Evolutionary conservation across 2,329 filamentous ascomycete species (phyloP), one percentile per base, ranked within the genome.

Genomic region (Sarocladiaceae sp.): DNA sequence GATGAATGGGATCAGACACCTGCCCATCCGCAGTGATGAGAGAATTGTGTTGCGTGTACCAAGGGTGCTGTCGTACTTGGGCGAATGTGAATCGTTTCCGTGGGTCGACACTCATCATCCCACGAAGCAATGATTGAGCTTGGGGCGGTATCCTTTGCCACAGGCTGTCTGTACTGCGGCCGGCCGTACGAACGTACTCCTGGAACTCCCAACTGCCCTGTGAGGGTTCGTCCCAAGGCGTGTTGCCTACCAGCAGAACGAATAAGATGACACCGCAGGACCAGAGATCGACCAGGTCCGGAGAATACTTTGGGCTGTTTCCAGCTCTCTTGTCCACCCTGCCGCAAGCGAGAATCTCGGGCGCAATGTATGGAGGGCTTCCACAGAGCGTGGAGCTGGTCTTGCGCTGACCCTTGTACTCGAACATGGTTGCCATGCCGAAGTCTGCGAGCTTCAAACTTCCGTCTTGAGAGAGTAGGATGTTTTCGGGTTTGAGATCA

Each of bases 241-340:
- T 99, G 65, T 99, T 99, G 10, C 94, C 94, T 1, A 96, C 91
- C 3, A 99, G 75, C 3, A 99, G 75, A 31, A 97, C 94, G 64
- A 99, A 99, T 3, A 99, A 76, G n/a, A 99, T 95, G 51, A 99
- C 91, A 29, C 94, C 94, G 61, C 92, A 97, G 15, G 92, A 97
- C 95, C 95, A 99, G 53, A 99, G 86, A 64, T 99, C 94, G 33
- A 90, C 89, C 37, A 90, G 71, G 56, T 97, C 90, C 7, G 92
- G 85, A 26, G 80, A 78, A 64, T 93, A 93, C 52, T 87, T 83
- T n/a, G 50, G 36, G 46, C 65, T 62, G 50, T 78, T 70, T 33
- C 77, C 60, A 36, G 77, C 66, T 46, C 66, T 71, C 64, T 74
- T 77, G 54, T 77, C 72, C 39, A 62, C 59, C 54, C 72, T 66